Conservation (phyloP, 2,329 filamentous ascomycete species). For the Sporothrix sp. region DNA sequence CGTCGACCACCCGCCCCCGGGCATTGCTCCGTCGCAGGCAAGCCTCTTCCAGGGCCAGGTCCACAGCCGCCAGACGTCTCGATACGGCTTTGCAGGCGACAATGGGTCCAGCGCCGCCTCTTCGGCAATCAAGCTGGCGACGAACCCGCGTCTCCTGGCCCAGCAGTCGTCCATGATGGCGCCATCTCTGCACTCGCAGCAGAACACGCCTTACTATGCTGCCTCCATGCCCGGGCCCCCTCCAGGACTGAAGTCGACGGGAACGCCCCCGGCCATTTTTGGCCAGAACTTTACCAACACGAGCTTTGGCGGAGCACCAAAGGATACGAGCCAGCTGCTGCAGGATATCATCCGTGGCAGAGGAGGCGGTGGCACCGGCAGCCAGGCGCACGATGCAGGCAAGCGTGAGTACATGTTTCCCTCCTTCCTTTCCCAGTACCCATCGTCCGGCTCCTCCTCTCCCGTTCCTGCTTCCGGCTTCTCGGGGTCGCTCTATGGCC, state of each 20-base stretch:
- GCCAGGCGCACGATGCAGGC: slow-evolving; percentile 70
- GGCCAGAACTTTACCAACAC: slow-evolving; percentile 71
- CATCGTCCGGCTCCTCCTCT: slow-evolving; percentile 64
- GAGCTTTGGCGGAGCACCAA: slow-evolving; percentile 57
- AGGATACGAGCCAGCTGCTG: slow-evolving; percentile 68
- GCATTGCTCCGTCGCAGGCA: slow-evolving; percentile 16
- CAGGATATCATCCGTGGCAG: slow-evolving; percentile 66
- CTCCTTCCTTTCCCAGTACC: slow-evolving; percentile 84
- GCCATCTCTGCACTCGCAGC: slow-evolving; percentile 45
- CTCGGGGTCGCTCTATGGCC: slow-evolving; percentile 86
- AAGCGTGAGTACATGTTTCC: slow-evolving; percentile 94
- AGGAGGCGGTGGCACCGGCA: slow-evolving; percentile 49
- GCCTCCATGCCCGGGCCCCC: slow-evolving; percentile 85
- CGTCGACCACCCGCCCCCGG: slow-evolving; percentile 36
- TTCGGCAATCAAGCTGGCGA: slow-evolving; percentile 65
- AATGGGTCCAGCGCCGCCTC: slow-evolving; percentile 48
- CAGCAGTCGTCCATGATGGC: slow-evolving; percentile 86
- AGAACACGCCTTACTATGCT: slow-evolving; percentile 65
- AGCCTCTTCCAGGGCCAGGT: slow-evolving; percentile 49
- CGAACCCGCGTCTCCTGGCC: slow-evolving; percentile 70
- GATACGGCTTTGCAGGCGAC: slow-evolving; percentile 82
- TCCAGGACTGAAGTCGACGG: slow-evolving; percentile 88
- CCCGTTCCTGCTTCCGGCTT: slow-evolving; percentile 84
- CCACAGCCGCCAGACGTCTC: slow-evolving; percentile 74
- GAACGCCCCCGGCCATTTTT: slow-evolving; percentile 91